Conservation (phyloP, 371 early-diverging fungal genomes). For the Zancudomyces culisetae region DNA sequence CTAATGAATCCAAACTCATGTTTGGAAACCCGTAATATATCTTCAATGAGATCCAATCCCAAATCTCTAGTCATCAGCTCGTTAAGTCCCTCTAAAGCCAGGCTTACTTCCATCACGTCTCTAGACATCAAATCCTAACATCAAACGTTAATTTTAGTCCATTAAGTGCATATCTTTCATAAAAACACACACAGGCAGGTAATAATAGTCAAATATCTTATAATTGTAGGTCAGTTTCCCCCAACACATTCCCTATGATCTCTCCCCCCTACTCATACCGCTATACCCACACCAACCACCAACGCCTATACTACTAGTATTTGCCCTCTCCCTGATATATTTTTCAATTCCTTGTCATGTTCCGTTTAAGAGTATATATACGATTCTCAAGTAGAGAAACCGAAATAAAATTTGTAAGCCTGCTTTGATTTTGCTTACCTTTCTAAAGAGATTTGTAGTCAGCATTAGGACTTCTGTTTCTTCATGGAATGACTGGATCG, state of each 20-base stretch:
- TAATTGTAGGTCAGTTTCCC: no score
- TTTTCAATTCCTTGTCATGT: no score
- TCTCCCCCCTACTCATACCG: no score
- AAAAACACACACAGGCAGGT: no score
- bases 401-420: neutral
- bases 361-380: no score
- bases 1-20: slow-evolving; percentile 84
- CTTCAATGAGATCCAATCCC: slow-evolving; percentile 72
- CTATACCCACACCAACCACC: no score
- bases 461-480: slow-evolving; percentile 93
- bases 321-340: no score
- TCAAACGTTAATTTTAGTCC: neutral
- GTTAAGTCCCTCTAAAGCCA: slow-evolving; percentile 75
- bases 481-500: slow-evolving; percentile 68
- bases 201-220: neutral
- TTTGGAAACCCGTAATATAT: slow-evolving; percentile 64
- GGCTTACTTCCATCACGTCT: slow-evolving; percentile 57
- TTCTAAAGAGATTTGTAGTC: slow-evolving; percentile 83
- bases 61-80: slow-evolving; percentile 82
- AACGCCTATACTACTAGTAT: no score
- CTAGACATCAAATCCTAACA: slow-evolving; percentile 67
- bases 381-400: no score
- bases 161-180: no score
- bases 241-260: no score
- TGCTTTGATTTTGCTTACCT: slow-evolving; percentile 29